Evolutionary conservation across 2,329 filamentous ascomycete species (phyloP).

Genomic region (Penicillium griseofulvum): DNA sequence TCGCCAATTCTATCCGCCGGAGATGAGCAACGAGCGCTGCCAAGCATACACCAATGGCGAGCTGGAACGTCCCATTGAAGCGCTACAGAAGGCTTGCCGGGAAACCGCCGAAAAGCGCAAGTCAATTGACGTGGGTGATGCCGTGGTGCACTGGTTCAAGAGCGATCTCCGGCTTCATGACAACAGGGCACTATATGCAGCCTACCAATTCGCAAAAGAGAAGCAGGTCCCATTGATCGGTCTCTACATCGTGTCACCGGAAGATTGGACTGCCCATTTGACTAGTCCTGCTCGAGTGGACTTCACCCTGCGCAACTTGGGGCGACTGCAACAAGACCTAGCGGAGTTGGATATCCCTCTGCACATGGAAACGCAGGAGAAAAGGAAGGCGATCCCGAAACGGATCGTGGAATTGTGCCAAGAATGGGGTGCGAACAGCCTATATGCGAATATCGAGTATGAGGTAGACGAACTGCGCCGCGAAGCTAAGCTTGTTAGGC

Average conservation of each 20-base stretch:
- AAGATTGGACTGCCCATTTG: constrained; percentile 81
- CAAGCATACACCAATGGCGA: constrained; percentile 68
- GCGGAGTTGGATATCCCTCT: constrained; percentile 72
- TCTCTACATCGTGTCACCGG: constrained; percentile 75
- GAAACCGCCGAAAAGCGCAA: constrained; percentile 58
- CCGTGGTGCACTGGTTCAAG: constrained; percentile 89
- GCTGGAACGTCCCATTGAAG: constrained; percentile 70
- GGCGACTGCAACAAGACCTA: constrained; percentile 64
- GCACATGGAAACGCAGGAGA: constrained; percentile 68
- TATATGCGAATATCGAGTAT: constrained; percentile 85
- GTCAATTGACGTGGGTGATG: constrained; percentile 54
- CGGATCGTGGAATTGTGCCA: constrained; percentile 65
- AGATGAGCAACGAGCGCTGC: constrained; percentile 80
- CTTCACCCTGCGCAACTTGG: constrained; percentile 72
- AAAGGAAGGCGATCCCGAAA: constrained; percentile 60
- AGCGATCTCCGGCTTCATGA: constrained; percentile 71
- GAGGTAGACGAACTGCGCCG: constrained; percentile 85
- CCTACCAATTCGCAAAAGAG: constrained; percentile 64
- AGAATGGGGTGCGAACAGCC: constrained; percentile 69
- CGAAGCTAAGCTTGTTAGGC: constrained; percentile 65
- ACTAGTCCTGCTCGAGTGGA: constrained; percentile 72
- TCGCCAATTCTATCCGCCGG: constrained; percentile 75
- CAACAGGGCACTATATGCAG: constrained; percentile 68
- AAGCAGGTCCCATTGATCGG: constrained; percentile 70
- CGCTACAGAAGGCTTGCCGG: constrained; percentile 59